phyloP scores from a whole-genome alignment of 1,284 basidiomycete genomes.

The Trichosporon ovoides region DNA sequence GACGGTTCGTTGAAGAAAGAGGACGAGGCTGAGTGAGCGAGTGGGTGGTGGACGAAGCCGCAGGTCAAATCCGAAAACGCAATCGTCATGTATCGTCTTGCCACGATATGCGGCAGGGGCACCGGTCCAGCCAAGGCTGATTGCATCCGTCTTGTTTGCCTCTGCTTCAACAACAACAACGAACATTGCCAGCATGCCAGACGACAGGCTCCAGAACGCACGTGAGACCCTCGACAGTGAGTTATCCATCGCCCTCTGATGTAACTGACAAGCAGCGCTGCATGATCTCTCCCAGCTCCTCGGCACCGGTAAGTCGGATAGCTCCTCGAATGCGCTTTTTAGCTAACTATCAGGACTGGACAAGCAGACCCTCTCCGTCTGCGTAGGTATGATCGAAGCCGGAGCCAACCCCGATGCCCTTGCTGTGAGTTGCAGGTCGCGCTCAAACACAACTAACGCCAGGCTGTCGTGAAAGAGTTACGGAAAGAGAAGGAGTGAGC shows the following conservation, averaged over 20 bases:
- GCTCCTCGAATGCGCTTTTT: not conserved
- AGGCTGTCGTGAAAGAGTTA: constrained; percentile 29
- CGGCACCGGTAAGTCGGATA: constrained; percentile 33
- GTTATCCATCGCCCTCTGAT: constrained; percentile 8
- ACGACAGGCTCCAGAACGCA: constrained; percentile 38
- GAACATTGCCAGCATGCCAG: constrained; percentile 12
- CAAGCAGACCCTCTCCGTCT: constrained; percentile 44
- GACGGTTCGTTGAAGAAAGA: no score
- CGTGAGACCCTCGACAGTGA: constrained; percentile 45
- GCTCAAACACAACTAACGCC: not conserved
- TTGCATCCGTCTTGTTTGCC: constrained; percentile 4
- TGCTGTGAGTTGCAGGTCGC: constrained; percentile 35
- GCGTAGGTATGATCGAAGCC: constrained; percentile 46
- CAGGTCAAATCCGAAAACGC: not conserved
- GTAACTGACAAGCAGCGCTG: constrained; percentile 28
- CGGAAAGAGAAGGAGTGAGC: constrained; percentile 22
- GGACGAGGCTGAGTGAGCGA: no score
- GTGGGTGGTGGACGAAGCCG: not conserved
- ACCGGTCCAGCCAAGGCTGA: not conserved
- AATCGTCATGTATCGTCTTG: not conserved
- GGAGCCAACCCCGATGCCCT: constrained; percentile 47
- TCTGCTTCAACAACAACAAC: constrained; percentile 5
- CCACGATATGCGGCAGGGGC: not conserved
- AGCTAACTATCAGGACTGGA: constrained; percentile 35
- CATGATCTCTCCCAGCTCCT: constrained; percentile 45